phyloP scores from a whole-genome alignment of 441 rosid genomes.

The Eutrema salsugineum region DNA sequence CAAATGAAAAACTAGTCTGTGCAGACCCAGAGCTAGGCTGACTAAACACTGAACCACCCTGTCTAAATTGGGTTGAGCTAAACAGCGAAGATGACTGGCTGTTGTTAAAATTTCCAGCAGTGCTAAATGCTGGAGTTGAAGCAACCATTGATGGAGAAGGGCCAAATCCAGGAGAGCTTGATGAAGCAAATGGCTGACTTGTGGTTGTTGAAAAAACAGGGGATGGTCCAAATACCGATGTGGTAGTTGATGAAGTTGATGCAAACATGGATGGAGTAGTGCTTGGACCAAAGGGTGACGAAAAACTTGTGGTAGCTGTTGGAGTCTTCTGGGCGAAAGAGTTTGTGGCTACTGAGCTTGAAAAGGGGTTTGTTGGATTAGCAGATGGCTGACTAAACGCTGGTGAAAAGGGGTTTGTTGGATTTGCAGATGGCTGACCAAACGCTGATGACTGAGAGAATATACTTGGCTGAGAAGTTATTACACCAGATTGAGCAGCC shows the following conservation, averaged over 20 bases:
- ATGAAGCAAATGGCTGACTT: conserved; percentile 49
- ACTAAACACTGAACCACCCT: no score
- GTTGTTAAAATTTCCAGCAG: conserved; percentile 40
- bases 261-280: conserved; percentile 49
- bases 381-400: conserved; percentile 26
- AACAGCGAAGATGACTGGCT: conserved; percentile 63
- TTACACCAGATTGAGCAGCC: conserved; percentile 48
- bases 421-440: conserved; percentile 16
- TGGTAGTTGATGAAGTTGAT: conserved; percentile 38
- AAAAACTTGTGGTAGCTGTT: conserved; percentile 34
- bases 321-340: conserved; percentile 55
- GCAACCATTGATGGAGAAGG: conserved; percentile 62
- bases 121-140: conserved; percentile 43
- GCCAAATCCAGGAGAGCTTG: conserved; percentile 44
- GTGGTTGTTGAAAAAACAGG: conserved; percentile 42
- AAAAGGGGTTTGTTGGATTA: conserved; percentile 39
- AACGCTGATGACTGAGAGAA: conserved; percentile 40
- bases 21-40: background rate
- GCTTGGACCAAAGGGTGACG: conserved; percentile 47
- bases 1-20: conserved; percentile 39
- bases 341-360: conserved; percentile 42
- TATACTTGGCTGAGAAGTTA: conserved; percentile 44
- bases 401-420: background rate
- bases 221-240: conserved; percentile 46
- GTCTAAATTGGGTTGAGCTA: conserved; percentile 35